phyloP scores from a whole-genome alignment of 306 rosid species.

The Medicago lupulina region DNA sequence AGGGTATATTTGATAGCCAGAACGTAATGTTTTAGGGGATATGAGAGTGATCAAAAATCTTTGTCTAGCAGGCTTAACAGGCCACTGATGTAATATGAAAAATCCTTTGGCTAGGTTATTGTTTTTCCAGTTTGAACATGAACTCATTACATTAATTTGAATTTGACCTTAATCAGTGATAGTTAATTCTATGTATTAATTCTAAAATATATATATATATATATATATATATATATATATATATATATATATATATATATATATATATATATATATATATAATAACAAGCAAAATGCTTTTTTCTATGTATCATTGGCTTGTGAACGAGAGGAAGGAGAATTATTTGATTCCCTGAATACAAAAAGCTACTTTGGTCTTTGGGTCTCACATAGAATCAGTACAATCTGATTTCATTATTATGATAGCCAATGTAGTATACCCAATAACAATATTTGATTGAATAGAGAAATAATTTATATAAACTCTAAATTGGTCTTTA shows the following conservation, averaged over 20 bases:
- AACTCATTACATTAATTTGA: slow-evolving; percentile 27
- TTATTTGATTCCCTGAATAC: neutral
- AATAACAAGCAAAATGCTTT: neutral
- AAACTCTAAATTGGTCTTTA: slow-evolving; percentile 9
- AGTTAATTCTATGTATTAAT: no score
- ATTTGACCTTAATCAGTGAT: slow-evolving; percentile 27
- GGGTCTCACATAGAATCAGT: slow-evolving; percentile 6
- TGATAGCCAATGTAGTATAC: neutral
- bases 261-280: no score
- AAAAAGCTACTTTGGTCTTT: slow-evolving; percentile 2
- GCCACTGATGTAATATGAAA: slow-evolving; percentile 39
- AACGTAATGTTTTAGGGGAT: slow-evolving; percentile 40
- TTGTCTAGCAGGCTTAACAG: slow-evolving; percentile 17
- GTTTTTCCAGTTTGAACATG: slow-evolving; percentile 30
- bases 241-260: no score
- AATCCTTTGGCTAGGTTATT: slow-evolving; percentile 33
- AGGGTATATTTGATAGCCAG: slow-evolving; percentile 73
- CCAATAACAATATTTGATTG: slow-evolving; percentile 13
- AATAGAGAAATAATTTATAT: neutral
- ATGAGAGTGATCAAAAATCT: slow-evolving; percentile 15
- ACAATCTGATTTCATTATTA: neutral
- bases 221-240: no score
- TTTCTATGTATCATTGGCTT: neutral
- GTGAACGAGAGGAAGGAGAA: neutral
- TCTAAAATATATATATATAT: no score